Evolutionary conservation across 345 rosid species (phyloP), one percentile per base, ranked within the genome.

Genomic region (Punica granatum): DNA sequence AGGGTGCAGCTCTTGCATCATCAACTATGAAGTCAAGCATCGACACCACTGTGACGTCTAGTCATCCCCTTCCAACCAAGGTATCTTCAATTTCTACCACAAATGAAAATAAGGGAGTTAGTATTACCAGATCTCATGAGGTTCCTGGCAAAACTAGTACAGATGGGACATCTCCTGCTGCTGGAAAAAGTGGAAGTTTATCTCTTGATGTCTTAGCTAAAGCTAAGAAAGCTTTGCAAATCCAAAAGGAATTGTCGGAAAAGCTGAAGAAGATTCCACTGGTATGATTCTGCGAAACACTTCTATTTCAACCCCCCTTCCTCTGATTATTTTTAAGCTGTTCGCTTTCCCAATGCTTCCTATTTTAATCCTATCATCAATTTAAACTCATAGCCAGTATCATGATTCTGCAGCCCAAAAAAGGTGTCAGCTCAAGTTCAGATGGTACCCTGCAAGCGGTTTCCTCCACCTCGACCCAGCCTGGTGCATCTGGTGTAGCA

Each of bases 81-180:
- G 96, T 93, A 93, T 83, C 98, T 89, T 89, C 92, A 67, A 81
- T 90, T 90, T 81, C 81, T 85, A 87, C 90, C 86, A 87, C 81
- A 82, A 88, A 87, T 94, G 92, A 94, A 91, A 94, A 94, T 94
- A 91, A 83, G 90, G 98, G 90, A 86, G 94, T 86, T 87, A 90
- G 90, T 94, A 78, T 86, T 86, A 80, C 85, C 94, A 80, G 97
- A 78, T 89, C 95, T 94, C 96, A 94, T 91, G 96, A 89, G 99
- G 99, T 94, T 94, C 89, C 85, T 91, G 99, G 96, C 88, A 92
- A 87, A 80, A 87, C 95, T 86, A 94, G 99, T 94, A 94, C 99
- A 91, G 97, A 91, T 94, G 96, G 92, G 81, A 36, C 88, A 72
- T 74, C 94, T 39, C 78, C 94, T 69, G 72, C 79, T 60, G 90